A percentile compares a stretch with the other conserved stretches of the same genome.
phyloP scores from a whole-genome alignment of 257 asterid genomes.

The Henckelia pumila region DNA sequence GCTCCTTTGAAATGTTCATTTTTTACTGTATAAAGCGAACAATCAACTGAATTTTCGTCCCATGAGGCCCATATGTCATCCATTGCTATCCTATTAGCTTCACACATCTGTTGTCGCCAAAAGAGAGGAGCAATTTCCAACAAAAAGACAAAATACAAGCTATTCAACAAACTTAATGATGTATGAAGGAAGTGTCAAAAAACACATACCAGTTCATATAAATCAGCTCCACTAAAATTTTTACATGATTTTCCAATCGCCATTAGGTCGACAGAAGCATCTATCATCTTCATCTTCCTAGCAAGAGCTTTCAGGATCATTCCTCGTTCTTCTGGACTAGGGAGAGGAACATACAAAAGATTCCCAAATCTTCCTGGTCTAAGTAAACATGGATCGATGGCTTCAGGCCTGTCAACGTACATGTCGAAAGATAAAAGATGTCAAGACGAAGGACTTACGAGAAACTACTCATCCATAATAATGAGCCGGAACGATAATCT shows the following conservation, averaged over 20 bases:
- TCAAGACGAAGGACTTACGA: background rate
- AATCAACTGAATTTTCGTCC: slow-evolving; percentile 19
- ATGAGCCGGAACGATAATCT: too few relatives aligned
- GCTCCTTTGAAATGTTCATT: slow-evolving; percentile 56
- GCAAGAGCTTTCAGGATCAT: slow-evolving; percentile 40
- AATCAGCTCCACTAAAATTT: too few relatives aligned
- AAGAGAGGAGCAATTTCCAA: background rate
- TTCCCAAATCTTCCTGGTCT: too few relatives aligned
- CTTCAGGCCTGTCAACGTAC: slow-evolving; percentile 45
- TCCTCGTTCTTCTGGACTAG: slow-evolving; percentile 47
- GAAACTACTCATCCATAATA: slow-evolving; percentile 4
- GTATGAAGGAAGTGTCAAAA: background rate
- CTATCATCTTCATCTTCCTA: slow-evolving; percentile 49
- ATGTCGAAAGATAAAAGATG: background rate
- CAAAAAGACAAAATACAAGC: background rate
- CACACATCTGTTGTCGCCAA: slow-evolving; percentile 40
- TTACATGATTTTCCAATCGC: slow-evolving; percentile 41
- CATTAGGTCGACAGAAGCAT: slow-evolving; percentile 44
- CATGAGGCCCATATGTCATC: slow-evolving; percentile 41
- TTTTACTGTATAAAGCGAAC: slow-evolving; percentile 42
- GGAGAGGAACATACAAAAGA: slow-evolving; percentile 46
- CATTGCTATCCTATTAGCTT: slow-evolving; percentile 59
- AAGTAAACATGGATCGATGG: slow-evolving; percentile 42
- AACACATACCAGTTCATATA: slow-evolving; percentile 36
- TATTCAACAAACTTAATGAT: background rate